Base-by-base conservation (phyloP, 352 stramenopile genomes). In the Phytophthora tentaculata region DNA sequence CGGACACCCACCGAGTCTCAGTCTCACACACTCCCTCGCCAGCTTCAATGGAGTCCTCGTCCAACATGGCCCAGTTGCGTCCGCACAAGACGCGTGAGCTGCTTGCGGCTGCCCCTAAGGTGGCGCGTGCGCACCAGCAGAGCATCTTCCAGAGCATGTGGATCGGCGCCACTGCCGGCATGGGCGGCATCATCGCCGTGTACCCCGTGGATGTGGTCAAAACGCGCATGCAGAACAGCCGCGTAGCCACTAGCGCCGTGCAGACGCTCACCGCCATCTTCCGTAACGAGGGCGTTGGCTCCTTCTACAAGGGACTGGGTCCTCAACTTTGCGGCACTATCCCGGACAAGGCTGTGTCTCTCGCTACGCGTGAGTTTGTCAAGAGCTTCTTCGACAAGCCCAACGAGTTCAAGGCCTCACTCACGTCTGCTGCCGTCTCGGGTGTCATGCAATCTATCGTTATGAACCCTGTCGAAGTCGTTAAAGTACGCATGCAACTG, bases 161-260 rank as follows among this genome's bases (percentile, higher is more conserved):
- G 82, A 89, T 94, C 61, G 86, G 84, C 56, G 86, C 86, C 28
- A 92, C 84, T 12, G 77, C 86, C 48, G 86, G 86, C 22, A 91
- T 94, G 84, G 82, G 81, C 54, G 86, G 84, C 50, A 92, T 94
- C 76, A 86, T 91, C 57, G 81, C 81, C 43, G 84, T 94, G 64
- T 94, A 92, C 68, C 86, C 86, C 6, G 80, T 94, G 23, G 86
- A 94, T 59, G 86, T 94, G 43, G 79, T 94, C 74, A 94, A 94
- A 80, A 94, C 86, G 48, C 83, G 86, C 67, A 94, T 94, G 86
- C 86, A 94, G 66, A 76, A 91, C 70, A 87, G 77, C 52, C 80
- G 71, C 48, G 82, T 87, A 28, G 70, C 85, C 20, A 81, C 70
- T 20, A 89, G 77, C 54, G 81, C 81, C 23, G 55, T 86, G 26